Evolutionary conservation across 768 basidiomycete genomes (phyloP).

Genomic region (Krasilnikovozyma curviuscula): DNA sequence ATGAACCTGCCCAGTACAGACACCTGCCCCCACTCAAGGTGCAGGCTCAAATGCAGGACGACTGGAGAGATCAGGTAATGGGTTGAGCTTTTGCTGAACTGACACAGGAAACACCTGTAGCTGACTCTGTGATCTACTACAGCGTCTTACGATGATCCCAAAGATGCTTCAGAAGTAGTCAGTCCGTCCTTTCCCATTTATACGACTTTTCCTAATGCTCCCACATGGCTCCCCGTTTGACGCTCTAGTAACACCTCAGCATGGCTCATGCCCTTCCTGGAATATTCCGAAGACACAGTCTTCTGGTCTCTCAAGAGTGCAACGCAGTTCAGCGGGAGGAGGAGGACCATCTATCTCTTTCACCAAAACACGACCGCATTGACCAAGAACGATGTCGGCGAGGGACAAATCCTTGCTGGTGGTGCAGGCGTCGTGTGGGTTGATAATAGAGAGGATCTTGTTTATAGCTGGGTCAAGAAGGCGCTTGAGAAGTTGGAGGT

Average conservation of each 20-base stretch:
- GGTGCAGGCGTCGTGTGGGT: constrained; percentile 23
- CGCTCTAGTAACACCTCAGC: constrained; percentile 22
- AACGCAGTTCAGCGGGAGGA: constrained; percentile 34
- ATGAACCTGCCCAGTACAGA: too few species aligned
- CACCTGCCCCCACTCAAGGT: too few species aligned
- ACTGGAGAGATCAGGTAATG: too few species aligned
- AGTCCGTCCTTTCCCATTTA: not conserved
- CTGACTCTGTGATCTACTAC: too few species aligned
- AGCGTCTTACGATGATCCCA: too few species aligned
- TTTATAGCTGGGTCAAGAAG: constrained; percentile 33
- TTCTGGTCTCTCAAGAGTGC: constrained; percentile 35
- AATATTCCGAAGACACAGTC: constrained; percentile 38
- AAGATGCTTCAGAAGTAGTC: constrained; percentile 5
- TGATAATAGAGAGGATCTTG: constrained; percentile 32
- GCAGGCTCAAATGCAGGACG: too few species aligned
- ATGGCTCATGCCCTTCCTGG: too few species aligned
- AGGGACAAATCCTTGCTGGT: too few species aligned
- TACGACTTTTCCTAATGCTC: too few species aligned
- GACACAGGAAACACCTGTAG: too few species aligned
- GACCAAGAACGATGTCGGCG: too few species aligned
- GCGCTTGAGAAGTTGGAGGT: constrained; percentile 26
- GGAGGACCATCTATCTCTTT: constrained; percentile 36
- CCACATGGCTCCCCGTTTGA: constrained; percentile 3
- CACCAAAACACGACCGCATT: constrained; percentile 32
- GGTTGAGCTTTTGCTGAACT: too few species aligned